Percentiles rank a stretch among this genome's conserved stretches.
phyloP scores from a whole-genome alignment of 495 filamentous ascomycete species.

The Cercophora samala region DNA sequence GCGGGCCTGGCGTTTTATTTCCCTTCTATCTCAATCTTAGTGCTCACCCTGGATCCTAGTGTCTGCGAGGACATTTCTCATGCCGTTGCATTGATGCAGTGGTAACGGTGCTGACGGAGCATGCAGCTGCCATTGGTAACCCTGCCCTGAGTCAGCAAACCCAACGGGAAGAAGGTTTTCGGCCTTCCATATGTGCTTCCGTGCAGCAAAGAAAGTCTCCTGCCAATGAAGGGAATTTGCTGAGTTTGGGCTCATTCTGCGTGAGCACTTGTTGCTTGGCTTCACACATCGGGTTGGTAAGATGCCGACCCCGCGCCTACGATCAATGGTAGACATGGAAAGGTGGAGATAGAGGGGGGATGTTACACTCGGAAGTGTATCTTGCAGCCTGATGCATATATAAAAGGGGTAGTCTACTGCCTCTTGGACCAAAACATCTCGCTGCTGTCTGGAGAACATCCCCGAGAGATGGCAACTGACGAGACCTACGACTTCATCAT shows the following conservation, averaged over 20 bases:
- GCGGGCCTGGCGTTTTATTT: not conserved
- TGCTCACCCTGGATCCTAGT: not conserved
- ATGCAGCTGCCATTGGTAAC: not conserved
- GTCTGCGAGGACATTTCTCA: not conserved
- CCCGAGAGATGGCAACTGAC: slow-evolving; percentile 16
- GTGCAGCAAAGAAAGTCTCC: not conserved
- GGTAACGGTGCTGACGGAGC: not conserved
- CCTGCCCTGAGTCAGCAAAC: not conserved
- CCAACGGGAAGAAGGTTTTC: not conserved
- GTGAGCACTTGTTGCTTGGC: not conserved
- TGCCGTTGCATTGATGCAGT: not conserved
- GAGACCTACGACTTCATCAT: slow-evolving; percentile 51
- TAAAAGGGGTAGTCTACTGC: not conserved
- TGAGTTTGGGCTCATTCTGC: not conserved
- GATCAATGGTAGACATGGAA: not conserved
- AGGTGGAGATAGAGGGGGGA: not conserved
- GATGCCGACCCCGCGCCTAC: not conserved
- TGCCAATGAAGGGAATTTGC: not conserved
- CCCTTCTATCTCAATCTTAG: not conserved
- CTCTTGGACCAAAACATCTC: not conserved
- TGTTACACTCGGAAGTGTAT: not conserved
- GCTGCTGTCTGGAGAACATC: not conserved
- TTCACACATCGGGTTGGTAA: not conserved
- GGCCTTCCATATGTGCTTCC: not conserved
- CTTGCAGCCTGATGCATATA: not conserved